A percentile compares a stretch with the other conserved stretches of the same genome.
phyloP scores from a whole-genome alignment of 495 filamentous ascomycete genomes.

The Clavariopsis aquatica region DNA sequence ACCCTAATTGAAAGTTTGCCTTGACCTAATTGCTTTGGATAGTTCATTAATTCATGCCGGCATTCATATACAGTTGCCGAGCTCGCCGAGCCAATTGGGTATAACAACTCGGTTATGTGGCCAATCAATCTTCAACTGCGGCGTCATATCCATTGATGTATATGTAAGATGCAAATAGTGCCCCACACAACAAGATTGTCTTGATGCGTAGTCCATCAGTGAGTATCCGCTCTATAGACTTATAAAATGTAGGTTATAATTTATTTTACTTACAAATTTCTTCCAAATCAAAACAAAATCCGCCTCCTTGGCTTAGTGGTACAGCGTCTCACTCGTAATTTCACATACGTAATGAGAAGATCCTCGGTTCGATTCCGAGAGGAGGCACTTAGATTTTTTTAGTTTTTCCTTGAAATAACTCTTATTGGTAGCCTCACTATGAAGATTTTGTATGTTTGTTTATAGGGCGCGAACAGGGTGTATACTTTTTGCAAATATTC shows the following conservation, averaged over 20 bases:
- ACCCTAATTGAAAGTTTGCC: too few species aligned
- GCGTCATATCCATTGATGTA: background rate
- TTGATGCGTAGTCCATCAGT: too few species aligned
- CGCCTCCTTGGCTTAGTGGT: slow-evolving; percentile 32
- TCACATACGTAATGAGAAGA: slow-evolving; percentile 25
- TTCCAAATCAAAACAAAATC: background rate
- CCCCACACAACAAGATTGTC: background rate
- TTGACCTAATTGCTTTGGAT: too few species aligned
- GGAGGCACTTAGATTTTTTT: slow-evolving; percentile 11
- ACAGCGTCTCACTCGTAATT: slow-evolving; percentile 34
- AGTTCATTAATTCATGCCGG: too few species aligned
- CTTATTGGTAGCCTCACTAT: too few species aligned
- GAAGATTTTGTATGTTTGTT: too few species aligned
- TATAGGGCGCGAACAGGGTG: too few species aligned
- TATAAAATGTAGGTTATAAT: too few species aligned
- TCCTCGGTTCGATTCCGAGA: slow-evolving; percentile 37
- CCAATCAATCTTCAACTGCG: background rate
- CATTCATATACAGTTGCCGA: too few species aligned
- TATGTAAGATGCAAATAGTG: background rate
- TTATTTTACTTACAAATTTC: too few species aligned
- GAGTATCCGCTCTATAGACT: too few species aligned
- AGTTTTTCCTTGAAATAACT: background rate
- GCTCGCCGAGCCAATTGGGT: background rate
- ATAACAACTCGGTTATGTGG: background rate
- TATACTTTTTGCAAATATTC: too few species aligned